A percentile compares a stretch with the other conserved stretches of the same genome.
Conservation (phyloP, 2,329 filamentous ascomycete genomes). For the Penicillium sp. region DNA sequence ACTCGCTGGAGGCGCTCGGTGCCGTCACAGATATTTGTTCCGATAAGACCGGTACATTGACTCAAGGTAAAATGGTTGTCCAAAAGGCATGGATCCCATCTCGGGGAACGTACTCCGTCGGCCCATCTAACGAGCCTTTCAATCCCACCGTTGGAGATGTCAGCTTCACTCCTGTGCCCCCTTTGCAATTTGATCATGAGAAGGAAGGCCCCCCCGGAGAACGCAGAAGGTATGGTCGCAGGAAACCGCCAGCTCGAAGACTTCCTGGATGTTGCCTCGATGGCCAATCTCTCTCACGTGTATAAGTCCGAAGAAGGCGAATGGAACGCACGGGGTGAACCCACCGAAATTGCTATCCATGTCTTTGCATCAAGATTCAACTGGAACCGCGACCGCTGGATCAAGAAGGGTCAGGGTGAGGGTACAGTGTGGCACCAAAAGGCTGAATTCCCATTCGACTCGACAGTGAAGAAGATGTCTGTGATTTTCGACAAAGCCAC, state of each 20-base stretch:
- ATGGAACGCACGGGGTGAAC: constrained; percentile 65
- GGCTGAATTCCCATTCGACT: constrained; percentile 70
- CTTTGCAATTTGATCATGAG: not conserved
- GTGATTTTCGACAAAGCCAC: constrained; percentile 56
- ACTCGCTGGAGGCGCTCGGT: constrained; percentile 59
- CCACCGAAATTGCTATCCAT: constrained; percentile 70
- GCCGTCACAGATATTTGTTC: constrained; percentile 59
- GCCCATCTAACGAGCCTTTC: constrained; percentile 55
- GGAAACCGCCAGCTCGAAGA: constrained; percentile 50
- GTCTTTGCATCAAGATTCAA: constrained; percentile 69
- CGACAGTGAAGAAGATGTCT: constrained; percentile 71
- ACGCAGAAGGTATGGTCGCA: constrained; percentile 32
- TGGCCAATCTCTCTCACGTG: constrained; percentile 65
- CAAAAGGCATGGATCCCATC: constrained; percentile 58
- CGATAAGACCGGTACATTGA: constrained; percentile 60
- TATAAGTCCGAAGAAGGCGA: constrained; percentile 53
- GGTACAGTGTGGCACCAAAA: constrained; percentile 55
- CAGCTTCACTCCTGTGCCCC: constrained; percentile 34
- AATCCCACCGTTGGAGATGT: constrained; percentile 56
- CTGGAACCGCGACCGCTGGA: constrained; percentile 57
- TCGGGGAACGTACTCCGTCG: constrained; percentile 58
- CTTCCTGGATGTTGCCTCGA: constrained; percentile 61
- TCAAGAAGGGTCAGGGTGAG: constrained; percentile 39
- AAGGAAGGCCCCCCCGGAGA: no score
- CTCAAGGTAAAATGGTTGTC: constrained; percentile 63